A percentile compares a stretch with the other conserved stretches of the same genome.
phyloP scores from a whole-genome alignment of 306 rosid species.

The Castanopsis chinensis region DNA sequence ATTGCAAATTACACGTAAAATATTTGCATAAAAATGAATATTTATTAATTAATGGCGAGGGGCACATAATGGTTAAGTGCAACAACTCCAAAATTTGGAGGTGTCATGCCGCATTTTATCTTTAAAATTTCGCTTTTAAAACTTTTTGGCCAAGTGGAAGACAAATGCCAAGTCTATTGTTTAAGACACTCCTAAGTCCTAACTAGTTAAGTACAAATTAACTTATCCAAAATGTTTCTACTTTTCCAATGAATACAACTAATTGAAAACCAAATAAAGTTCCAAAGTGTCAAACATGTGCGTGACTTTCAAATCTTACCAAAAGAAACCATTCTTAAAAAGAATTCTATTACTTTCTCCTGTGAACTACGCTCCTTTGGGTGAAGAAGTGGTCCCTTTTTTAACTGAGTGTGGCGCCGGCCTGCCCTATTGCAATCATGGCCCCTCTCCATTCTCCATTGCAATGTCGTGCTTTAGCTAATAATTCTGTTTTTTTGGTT shows the following conservation, averaged over 20 bases:
- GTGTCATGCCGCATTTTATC: too few species aligned
- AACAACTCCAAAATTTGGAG: too few species aligned
- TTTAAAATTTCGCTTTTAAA: too few species aligned
- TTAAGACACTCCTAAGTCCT: neutral
- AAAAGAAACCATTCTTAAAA: neutral
- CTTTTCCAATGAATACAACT: neutral
- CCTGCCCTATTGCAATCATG: constrained; percentile 10
- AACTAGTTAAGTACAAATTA: neutral
- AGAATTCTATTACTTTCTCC: neutral
- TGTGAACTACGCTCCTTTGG: neutral
- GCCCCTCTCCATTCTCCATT: neutral
- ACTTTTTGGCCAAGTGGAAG: too few species aligned
- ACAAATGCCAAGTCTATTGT: too few species aligned
- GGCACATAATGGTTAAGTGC: too few species aligned
- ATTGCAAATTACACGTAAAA: too few species aligned
- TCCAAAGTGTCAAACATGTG: neutral
- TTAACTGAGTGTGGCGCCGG: neutral
- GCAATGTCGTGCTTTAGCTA: neutral
- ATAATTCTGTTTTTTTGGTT: neutral
- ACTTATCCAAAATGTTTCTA: neutral
- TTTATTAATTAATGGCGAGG: too few species aligned
- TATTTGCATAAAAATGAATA: too few species aligned
- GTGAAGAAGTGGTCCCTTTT: constrained; percentile 19
- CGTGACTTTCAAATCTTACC: neutral
- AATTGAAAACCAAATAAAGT: neutral